A percentile compares a stretch with the other conserved stretches of the same genome.
These are phyloP conservation scores for Bretschneidera sinensis DNA, from an alignment of 345 rosid genomes.

Conservation along the genomic window DNA sequence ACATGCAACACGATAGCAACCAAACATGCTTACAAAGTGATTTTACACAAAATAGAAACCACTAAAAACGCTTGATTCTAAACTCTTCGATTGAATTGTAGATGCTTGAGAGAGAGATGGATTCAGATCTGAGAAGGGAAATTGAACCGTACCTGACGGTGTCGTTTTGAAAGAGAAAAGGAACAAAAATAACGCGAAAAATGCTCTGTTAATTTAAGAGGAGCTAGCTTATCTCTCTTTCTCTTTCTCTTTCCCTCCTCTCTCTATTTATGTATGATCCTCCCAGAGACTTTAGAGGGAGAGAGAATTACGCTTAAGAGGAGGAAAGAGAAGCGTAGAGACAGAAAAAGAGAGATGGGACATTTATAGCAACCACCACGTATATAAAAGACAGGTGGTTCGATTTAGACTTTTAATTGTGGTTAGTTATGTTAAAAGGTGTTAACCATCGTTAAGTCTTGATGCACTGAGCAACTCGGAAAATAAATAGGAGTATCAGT, in stretches of 20 bases:
- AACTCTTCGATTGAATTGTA: neutral
- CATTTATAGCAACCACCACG: no score
- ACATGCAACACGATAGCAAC: neutral
- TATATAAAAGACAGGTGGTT: no score
- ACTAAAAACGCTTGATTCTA: neutral
- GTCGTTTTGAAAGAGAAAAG: neutral
- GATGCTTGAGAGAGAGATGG: no score
- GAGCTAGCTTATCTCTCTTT: neutral
- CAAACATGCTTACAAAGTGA: neutral
- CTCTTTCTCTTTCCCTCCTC: slow-evolving; percentile 6
- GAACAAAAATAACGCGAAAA: neutral
- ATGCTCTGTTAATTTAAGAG: neutral
- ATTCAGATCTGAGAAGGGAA: slow-evolving; percentile 15
- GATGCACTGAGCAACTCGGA: no score
- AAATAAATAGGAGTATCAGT: no score
- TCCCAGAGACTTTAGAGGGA: no score
- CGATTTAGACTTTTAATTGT: no score
- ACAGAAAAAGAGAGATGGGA: no score
- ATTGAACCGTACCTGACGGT: slow-evolving; percentile 12
- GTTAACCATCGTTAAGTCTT: no score
- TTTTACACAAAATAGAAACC: neutral
- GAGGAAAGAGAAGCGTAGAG: neutral
- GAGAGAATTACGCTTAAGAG: neutral
- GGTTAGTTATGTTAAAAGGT: no score
- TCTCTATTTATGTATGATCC: neutral